Conservation (phyloP, 2,329 filamentous ascomycete genomes). For the Diaporthe humulicola region DNA sequence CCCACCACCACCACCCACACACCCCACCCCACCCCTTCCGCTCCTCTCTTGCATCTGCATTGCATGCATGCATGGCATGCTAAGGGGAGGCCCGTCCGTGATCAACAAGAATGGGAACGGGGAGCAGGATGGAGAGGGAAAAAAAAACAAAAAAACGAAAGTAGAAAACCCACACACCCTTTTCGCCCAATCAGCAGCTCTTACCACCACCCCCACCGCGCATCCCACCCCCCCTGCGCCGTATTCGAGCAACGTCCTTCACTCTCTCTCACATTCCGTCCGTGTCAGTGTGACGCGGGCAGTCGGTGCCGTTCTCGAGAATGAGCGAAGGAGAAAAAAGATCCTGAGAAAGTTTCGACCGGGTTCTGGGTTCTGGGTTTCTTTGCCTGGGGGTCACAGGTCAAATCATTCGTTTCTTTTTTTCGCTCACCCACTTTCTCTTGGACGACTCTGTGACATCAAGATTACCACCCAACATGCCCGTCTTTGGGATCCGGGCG, state of each 20-base stretch:
- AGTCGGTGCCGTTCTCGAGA: constrained; percentile 4
- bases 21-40: not conserved
- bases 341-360: not conserved
- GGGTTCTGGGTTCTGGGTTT: not conserved
- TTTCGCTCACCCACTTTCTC: not conserved
- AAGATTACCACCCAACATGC: not conserved
- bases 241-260: not conserved
- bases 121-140: not conserved
- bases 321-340: not conserved
- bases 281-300: not conserved
- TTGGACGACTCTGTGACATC: constrained; percentile 21
- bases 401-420: not conserved
- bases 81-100: constrained; percentile 24
- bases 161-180: not conserved
- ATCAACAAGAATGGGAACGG: constrained; percentile 23
- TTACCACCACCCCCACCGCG: not conserved
- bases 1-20: not conserved
- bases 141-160: not conserved
- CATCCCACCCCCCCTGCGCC: not conserved
- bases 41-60: constrained; percentile 1
- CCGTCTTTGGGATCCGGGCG: not conserved
- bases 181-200: constrained; percentile 4
- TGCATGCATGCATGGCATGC: constrained; percentile 22
- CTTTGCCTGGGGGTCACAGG: not conserved
- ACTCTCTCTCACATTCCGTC: not conserved